These are phyloP conservation scores for Euptelea pleiosperma DNA, from an alignment of 164 flowering plant genomes.

Conservation along the genomic window DNA sequence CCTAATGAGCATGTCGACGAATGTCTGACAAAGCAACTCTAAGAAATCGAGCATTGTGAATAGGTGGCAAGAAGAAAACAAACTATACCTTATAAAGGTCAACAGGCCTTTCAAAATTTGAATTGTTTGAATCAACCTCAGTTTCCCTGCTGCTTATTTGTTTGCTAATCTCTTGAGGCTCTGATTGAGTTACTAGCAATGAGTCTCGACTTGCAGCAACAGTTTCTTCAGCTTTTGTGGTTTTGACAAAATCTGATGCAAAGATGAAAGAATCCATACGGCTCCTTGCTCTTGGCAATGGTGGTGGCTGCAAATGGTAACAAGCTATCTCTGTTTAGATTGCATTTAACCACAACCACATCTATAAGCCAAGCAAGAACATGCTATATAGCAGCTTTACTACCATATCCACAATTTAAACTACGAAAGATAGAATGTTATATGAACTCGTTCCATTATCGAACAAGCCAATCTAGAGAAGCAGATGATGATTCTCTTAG, in stretches of 20 bases:
- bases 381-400: no score
- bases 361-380: not conserved
- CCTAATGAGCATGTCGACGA: not conserved
- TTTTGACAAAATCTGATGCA: slow-evolving; percentile 46
- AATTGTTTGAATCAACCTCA: slow-evolving; percentile 40
- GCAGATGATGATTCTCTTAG: slow-evolving; percentile 1
- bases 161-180: slow-evolving; percentile 16
- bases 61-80: not conserved
- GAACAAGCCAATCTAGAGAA: not conserved
- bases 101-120: slow-evolving; percentile 84
- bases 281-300: slow-evolving; percentile 63
- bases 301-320: slow-evolving; percentile 62
- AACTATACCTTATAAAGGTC: slow-evolving; percentile 83
- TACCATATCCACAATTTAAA: not conserved
- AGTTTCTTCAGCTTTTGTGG: slow-evolving; percentile 35
- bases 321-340: slow-evolving; percentile 5
- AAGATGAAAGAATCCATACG: slow-evolving; percentile 79
- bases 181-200: slow-evolving; percentile 23
- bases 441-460: no score
- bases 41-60: no score
- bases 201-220: slow-evolving; percentile 21
- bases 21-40: not conserved
- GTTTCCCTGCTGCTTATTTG: slow-evolving; percentile 29
- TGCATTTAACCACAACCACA: no score
- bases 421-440: not conserved